Percentiles rank a stretch among this genome's conserved stretches.
Conservation (phyloP, 2,329 filamentous ascomycete genomes). For the Ophiocordyceps camponoti-floridani region DNA sequence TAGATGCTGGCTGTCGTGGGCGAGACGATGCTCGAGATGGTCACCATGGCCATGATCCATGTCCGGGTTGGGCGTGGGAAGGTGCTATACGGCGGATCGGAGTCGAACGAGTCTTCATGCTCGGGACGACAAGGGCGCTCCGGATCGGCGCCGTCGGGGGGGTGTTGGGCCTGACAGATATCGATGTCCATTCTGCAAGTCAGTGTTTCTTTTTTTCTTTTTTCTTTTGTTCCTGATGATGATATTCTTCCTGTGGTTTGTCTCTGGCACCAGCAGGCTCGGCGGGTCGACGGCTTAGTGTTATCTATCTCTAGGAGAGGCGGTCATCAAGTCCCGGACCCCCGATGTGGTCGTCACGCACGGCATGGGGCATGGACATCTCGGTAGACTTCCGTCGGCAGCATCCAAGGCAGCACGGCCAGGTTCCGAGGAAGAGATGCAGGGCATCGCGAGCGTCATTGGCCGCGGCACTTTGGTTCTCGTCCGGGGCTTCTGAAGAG, state of each 20-base stretch:
- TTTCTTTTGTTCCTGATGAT: not conserved
- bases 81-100: slow-evolving; percentile 10
- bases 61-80: slow-evolving; percentile 21
- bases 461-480: not conserved
- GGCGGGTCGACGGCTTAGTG: too few relatives aligned
- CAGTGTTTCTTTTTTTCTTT: too few relatives aligned
- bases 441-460: not conserved
- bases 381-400: slow-evolving; percentile 4
- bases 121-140: not conserved
- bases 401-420: slow-evolving; percentile 1
- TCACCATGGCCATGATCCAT: slow-evolving; percentile 35
- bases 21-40: slow-evolving; percentile 33
- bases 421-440: slow-evolving; percentile 2
- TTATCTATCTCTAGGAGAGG: too few relatives aligned
- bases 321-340: too few relatives aligned
- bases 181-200: not conserved
- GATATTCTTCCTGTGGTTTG: too few relatives aligned
- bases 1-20: slow-evolving; percentile 43
- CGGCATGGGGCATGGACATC: not conserved
- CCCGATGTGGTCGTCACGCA: not conserved
- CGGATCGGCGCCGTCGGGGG: too few relatives aligned
- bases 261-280: too few relatives aligned
- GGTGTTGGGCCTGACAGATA: too few relatives aligned
- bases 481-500: not conserved
- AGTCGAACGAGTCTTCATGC: not conserved